Percentiles rank a stretch among this genome's conserved stretches.
Evolutionary conservation across 352 stramenopile genomes (phyloP).

Genomic region (Phytophthora boehmeriae): DNA sequence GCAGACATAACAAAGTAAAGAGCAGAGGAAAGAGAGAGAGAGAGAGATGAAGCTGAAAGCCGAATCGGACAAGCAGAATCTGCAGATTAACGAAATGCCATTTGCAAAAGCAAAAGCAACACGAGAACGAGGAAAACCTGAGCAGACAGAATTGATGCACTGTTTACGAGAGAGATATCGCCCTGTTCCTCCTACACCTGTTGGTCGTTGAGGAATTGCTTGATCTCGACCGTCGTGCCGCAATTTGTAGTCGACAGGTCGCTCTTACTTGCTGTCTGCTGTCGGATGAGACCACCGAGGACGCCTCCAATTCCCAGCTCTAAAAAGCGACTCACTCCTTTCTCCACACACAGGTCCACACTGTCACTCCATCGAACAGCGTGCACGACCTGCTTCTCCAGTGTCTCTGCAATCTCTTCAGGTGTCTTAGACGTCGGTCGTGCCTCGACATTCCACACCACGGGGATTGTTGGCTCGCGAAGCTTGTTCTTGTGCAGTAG

Average conservation of each 20-base stretch:
- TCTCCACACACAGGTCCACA: constrained; percentile 72
- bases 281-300: constrained; percentile 75
- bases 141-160: constrained; percentile 9
- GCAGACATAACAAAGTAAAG: constrained; percentile 13
- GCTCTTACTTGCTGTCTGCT: constrained; percentile 48
- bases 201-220: constrained; percentile 40
- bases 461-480: constrained; percentile 46
- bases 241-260: constrained; percentile 46
- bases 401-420: constrained; percentile 43
- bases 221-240: constrained; percentile 64
- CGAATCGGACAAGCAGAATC: not conserved
- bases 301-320: constrained; percentile 78
- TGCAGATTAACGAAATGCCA: constrained; percentile 8
- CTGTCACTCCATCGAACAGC: constrained; percentile 83
- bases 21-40: not conserved
- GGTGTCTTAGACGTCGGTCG: constrained; percentile 43
- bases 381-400: constrained; percentile 66
- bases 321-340: constrained; percentile 56
- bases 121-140: constrained; percentile 8
- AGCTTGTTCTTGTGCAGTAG: constrained; percentile 34
- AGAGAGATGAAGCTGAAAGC: not conserved
- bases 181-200: constrained; percentile 5
- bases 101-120: constrained; percentile 9
- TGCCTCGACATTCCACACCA: constrained; percentile 86
- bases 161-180: not conserved